Evolutionary conservation across 192 early-diverging fungal genomes (phyloP), one percentile per base, ranked within the genome.

Genomic region (Glomus cerebriforme): DNA sequence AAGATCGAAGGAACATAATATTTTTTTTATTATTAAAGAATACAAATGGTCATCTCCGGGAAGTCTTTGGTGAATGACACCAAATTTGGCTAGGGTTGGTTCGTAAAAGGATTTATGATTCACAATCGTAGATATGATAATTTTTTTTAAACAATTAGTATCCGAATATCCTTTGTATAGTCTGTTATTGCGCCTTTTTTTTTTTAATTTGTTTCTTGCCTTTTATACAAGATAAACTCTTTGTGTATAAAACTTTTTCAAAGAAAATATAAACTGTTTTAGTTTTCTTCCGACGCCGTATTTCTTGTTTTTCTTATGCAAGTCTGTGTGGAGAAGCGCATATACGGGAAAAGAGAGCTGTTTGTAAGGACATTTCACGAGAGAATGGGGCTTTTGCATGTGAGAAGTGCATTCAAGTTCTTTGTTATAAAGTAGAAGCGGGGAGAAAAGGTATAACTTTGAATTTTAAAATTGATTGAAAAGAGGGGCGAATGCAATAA

Each of bases 141-240:
- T 54, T 73, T 54, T 54, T 49, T 73, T 73, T 49, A 49, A 73
- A 73, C 43, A 54, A 73, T 47, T 27, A 58, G 9, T 12, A 58
- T 24, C 10, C 3, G 10, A 73, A 54, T 54, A 73, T 73, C 15
- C 27, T 73, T 73, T 73, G 71, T 45, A 73, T 32, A 29, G 58
- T 54, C 29, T n/a, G 71, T 54, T 15, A 13, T 73, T 49, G 29
- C 43, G 39, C 43, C 71, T 26, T 32, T 58, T 54, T n/a, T n/a
- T n/a, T 73, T 19, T 72, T 47, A 34, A 72, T 73, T 29, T 73
- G 71, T 73, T 73, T 73, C 47, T 58, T 73, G 10, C 71, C 29
- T 73, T 54, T 73, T 49, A 54, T 73, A 54, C 45, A 31, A 73
- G 24, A 27, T 54, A n/a, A 54, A 54, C 26, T 27, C 19, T 73